Evolutionary conservation across 148 eudicot species (phyloP), one percentile per base, ranked within the genome.

Genomic region (Vaccinium corymbosum): DNA sequence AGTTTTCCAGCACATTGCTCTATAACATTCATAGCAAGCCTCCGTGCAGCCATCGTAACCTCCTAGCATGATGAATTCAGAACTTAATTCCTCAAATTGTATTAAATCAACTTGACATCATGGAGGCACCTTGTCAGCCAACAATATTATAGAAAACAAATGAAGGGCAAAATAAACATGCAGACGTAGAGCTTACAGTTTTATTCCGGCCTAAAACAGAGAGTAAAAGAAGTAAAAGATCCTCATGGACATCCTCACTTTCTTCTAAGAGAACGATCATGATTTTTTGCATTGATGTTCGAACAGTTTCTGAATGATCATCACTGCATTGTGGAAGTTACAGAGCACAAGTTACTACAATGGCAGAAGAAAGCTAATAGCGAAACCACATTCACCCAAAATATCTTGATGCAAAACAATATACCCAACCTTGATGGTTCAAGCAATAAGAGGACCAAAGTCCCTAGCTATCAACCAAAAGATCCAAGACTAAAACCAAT

Each of bases 181-280:
- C 81, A 85, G 73, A 86, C 52, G 22, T 78, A 49, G 80, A 52
- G 55, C 92, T 89, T 90, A 94, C 98, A 78, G 87, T 89, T 80
- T 87, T 91, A 81, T 93, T 89, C 70, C 89, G 93, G 56, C 98
- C 99, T 83, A 97, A 86, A 20, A 89, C 87, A 71, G 99, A 97
- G 71, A 94, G 87, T 53, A 95, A 84, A 86, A 89, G 88, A 84
- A 89, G 91, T 64, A 97, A 87, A 85, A 97, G 91, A 79, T 93
- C 93, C 88, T 93, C 94, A 56, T 53, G 88, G 76, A 97, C 86
- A 79, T 95, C 99, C 94, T 97, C 99, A 82, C 96, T 94, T 89
- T 97, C 99, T 85, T 97, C 98, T 73, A 97, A 71, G 82, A 97
- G 94, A 88, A 94, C 95, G 82, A 87, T 83, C 98, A 97, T 93